phyloP scores from a whole-genome alignment of 106 monocot species.

The Posidonia australis region DNA sequence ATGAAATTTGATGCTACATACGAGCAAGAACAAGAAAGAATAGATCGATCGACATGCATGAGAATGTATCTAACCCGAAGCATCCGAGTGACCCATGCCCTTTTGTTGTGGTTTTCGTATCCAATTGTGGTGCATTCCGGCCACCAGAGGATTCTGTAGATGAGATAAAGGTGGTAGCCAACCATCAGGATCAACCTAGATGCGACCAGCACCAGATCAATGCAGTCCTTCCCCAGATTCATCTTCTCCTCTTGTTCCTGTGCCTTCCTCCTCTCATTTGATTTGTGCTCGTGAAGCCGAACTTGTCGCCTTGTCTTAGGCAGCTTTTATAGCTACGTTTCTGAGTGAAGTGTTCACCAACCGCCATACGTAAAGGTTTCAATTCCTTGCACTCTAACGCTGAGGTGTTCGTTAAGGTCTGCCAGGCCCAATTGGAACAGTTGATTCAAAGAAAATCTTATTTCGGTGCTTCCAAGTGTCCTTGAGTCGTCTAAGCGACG shows the following conservation, averaged over 20 bases:
- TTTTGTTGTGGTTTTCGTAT: constrained; percentile 85
- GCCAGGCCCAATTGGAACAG: no score
- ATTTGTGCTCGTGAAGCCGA: not conserved
- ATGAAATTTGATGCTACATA: no score
- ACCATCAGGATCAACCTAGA: constrained; percentile 54
- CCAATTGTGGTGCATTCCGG: constrained; percentile 64
- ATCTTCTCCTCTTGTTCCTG: constrained; percentile 11
- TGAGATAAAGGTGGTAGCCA: constrained; percentile 68
- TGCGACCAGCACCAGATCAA: constrained; percentile 68
- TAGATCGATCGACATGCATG: no score
- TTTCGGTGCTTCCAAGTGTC: no score
- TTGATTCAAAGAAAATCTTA: no score
- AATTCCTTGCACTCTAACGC: not conserved
- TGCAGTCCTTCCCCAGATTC: constrained; percentile 30
- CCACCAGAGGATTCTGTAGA: constrained; percentile 50
- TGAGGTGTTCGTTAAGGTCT: no score
- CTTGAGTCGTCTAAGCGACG: no score
- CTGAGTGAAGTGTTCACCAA: no score
- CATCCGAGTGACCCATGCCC: constrained; percentile 70
- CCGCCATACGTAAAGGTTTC: not conserved
- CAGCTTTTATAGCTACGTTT: not conserved
- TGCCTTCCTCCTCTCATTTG: not conserved
- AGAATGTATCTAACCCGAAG: constrained; percentile 26
- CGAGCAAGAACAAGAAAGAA: no score
- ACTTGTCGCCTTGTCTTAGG: not conserved